phyloP scores from a whole-genome alignment of 306 rosid genomes.

The Heteromeles arbutifolia region DNA sequence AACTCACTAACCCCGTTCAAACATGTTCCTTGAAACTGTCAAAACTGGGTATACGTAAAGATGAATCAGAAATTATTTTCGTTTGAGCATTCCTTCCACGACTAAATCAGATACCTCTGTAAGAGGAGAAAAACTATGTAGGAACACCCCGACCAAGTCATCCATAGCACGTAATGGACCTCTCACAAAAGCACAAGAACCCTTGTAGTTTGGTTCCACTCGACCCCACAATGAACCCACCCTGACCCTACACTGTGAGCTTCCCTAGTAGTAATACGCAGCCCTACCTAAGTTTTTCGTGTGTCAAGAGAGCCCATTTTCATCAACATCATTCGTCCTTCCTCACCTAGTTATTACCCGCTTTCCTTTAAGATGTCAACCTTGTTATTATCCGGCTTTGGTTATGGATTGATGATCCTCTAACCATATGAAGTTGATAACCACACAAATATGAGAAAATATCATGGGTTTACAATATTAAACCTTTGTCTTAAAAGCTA shows the following conservation, averaged over 20 bases:
- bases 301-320: background rate
- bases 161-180: background rate
- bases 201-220: too few relatives aligned
- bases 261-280: too few relatives aligned
- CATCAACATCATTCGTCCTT: background rate
- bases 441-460: background rate
- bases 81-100: background rate
- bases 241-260: too few relatives aligned
- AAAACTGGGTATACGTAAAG: background rate
- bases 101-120: background rate
- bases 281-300: background rate
- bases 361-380: background rate
- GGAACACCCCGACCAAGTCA: background rate
- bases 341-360: background rate
- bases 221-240: too few relatives aligned
- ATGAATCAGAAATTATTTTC: background rate
- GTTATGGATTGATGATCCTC: background rate
- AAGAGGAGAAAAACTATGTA: background rate
- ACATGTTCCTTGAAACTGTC: background rate
- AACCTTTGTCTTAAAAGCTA: background rate
- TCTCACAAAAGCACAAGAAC: too few relatives aligned
- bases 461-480: background rate
- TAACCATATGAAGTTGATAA: background rate
- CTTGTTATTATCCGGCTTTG: background rate
- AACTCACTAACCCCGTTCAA: background rate